A percentile compares a stretch with the other conserved stretches of the same genome.
Evolutionary conservation across 495 filamentous ascomycete species (phyloP).

Genomic region (Trichoderma erinaceum): DNA sequence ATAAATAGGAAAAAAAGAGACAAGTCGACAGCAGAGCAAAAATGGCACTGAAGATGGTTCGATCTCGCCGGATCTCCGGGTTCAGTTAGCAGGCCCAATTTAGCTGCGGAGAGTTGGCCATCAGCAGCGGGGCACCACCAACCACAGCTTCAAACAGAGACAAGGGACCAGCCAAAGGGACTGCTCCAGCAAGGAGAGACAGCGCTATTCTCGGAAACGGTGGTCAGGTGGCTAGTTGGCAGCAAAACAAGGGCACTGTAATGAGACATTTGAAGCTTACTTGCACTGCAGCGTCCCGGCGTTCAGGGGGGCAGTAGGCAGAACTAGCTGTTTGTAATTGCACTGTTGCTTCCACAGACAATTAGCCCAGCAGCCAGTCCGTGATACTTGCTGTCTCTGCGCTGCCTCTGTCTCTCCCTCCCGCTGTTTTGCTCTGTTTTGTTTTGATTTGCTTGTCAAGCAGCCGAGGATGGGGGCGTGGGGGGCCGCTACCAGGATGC

Average conservation of each 20-base stretch:
- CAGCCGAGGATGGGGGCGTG: neutral
- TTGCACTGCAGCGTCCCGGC: neutral
- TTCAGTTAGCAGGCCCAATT: neutral
- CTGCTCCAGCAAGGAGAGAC: neutral
- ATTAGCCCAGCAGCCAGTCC: too few relatives aligned
- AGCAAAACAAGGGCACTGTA: neutral
- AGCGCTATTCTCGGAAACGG: slow-evolving; percentile 9
- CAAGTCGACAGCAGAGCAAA: neutral
- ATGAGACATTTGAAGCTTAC: slow-evolving; percentile 12
- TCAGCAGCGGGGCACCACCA: slow-evolving; percentile 1
- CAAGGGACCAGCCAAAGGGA: neutral
- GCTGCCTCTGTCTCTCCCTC: too few relatives aligned
- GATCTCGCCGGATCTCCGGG: slow-evolving; percentile 13
- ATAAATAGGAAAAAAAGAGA: neutral
- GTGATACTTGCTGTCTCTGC: too few relatives aligned
- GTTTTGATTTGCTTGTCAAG: neutral
- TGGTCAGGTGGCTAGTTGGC: slow-evolving; percentile 8
- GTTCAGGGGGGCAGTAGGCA: neutral
- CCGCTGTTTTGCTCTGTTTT: neutral
- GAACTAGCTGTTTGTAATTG: neutral
- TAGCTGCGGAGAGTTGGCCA: slow-evolving; percentile 8
- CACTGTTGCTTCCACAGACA: neutral
- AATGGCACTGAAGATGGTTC: slow-evolving; percentile 14
- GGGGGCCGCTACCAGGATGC: too few relatives aligned
- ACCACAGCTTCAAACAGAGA: neutral